Evolutionary conservation across 768 basidiomycete genomes (phyloP), one percentile per base, ranked within the genome.

Genomic region (Tricholoma furcatifolium): DNA sequence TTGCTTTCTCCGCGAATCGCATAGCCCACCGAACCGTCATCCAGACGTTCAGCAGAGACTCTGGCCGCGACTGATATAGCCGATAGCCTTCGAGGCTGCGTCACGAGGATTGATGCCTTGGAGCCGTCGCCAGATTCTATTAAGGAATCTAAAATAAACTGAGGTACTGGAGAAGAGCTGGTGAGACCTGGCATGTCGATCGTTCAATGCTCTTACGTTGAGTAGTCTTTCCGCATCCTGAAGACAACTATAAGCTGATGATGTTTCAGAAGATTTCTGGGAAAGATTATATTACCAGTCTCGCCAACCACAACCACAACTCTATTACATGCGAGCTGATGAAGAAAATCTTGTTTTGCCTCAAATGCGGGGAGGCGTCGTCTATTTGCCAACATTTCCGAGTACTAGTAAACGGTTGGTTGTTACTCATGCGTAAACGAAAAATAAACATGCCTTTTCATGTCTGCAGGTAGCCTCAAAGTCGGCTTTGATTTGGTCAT

Each of bases 211-310:
- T 56, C 77, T 54, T 60, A 91, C 89, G 63, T 62, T 94, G 92
- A 0, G 92, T 94, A 2, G 92, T 94, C 69, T 98, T 98, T 23
- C 94, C 94, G 46, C 88, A 92, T 44, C 94, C 89, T 80, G 62
- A 54, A 35, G 18, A 31, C 24, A 47, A 39, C 45, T 35, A 23
- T 36, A 8, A 51, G 27, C 2, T 41, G 4, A 35, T 3, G 30
- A 2, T 18, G 15, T 45, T 27, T 27, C 27, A 27, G 12, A 12
- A 0, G 20, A n/a, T 6, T 45, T 34, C 72, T 58, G 32, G 15
- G 15, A 27, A 51, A 6, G 32, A 50, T 39, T 27, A 7, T 7
- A 3, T 3, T 20, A 88, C 89, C 91, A 46, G 91, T 93, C 69
- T 96, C 94, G 40, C 95, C 95, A 4, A 95, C 88, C 0, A 97